phyloP scores from a whole-genome alignment of 768 basidiomycete genomes.

The Trametes cinnabarina region DNA sequence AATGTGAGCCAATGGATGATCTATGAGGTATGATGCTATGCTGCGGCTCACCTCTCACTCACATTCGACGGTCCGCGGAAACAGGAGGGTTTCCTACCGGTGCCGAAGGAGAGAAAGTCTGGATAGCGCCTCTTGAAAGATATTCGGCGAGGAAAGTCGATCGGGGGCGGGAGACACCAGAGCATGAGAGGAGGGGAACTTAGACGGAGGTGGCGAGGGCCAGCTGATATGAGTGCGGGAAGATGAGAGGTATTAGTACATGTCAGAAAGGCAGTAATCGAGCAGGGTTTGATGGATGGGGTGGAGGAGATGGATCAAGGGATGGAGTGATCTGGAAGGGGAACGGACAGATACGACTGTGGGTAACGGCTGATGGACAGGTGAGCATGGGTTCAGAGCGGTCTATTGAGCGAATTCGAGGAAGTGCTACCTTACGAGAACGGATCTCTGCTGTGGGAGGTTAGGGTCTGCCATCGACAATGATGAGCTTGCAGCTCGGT shows the following conservation, averaged over 20 bases:
- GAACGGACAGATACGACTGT: neutral
- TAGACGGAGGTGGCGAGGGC: neutral
- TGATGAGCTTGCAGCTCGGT: neutral
- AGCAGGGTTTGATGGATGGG: conserved; percentile 15
- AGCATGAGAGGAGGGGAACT: conserved; percentile 4
- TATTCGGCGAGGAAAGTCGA: conserved; percentile 9
- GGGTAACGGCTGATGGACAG: neutral
- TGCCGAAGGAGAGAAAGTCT: conserved; percentile 5
- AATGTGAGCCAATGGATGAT: neutral
- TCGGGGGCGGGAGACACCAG: conserved; percentile 2
- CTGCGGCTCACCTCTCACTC: conserved; percentile 4
- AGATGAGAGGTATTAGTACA: conserved; percentile 5
- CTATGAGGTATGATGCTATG: neutral
- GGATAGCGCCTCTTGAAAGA: conserved; percentile 6
- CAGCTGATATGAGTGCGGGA: conserved; percentile 16
- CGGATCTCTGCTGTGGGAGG: neutral
- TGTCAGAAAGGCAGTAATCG: neutral
- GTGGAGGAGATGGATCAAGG: conserved; percentile 2
- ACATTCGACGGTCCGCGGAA: conserved; percentile 9
- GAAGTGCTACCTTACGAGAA: too few species aligned
- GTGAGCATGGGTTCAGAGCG: neutral
- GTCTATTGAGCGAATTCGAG: neutral
- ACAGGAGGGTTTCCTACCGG: neutral
- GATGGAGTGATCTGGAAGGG: conserved; percentile 7
- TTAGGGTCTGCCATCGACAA: neutral